Evolutionary conservation across 345 rosid genomes (phyloP).

Genomic region (Eucalyptus paniculata): DNA sequence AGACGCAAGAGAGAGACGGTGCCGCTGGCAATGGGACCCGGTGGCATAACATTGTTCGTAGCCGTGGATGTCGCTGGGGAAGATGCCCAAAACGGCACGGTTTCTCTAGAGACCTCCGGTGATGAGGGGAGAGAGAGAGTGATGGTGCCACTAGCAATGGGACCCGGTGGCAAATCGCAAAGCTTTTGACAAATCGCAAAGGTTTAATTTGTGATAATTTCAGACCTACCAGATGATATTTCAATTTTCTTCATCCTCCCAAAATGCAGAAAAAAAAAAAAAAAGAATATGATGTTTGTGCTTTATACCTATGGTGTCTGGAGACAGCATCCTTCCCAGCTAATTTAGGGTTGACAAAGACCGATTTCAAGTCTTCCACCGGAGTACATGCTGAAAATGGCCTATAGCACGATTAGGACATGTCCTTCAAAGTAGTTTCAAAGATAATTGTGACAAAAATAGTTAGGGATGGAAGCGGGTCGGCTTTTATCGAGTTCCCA

Average conservation of each 20-base stretch:
- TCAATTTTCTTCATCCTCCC: background rate
- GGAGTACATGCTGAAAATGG: background rate
- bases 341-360: background rate
- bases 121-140: no score
- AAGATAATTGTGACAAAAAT: background rate
- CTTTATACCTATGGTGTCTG: background rate
- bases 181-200: background rate
- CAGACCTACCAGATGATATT: background rate
- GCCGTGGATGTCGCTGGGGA: no score
- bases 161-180: background rate
- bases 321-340: background rate
- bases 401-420: background rate
- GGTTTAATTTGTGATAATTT: background rate
- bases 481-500: background rate
- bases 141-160: background rate
- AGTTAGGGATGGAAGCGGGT: background rate
- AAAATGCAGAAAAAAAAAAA: background rate
- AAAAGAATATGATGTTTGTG: background rate
- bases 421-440: background rate
- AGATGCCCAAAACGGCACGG: background rate
- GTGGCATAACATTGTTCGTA: no score
- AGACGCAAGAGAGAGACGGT: background rate
- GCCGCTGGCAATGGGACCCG: background rate
- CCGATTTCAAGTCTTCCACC: background rate
- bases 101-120: background rate